A percentile compares a stretch with the other conserved stretches of the same genome.
phyloP scores from a whole-genome alignment of 2,329 filamentous ascomycete species.

The Aureobasidium sp. region DNA sequence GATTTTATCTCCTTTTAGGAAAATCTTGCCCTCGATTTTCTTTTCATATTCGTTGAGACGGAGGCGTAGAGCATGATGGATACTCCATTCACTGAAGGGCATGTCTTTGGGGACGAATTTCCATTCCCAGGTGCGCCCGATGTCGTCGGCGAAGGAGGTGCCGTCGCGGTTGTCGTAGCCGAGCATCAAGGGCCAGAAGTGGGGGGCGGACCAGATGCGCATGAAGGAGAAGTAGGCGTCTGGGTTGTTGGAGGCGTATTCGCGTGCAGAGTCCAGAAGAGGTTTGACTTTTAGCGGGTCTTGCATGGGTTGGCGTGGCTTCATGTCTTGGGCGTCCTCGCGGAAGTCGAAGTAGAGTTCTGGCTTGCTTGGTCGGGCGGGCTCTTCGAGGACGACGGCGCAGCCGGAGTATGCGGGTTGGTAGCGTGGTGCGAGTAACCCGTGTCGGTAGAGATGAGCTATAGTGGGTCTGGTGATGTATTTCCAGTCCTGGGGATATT shows the following conservation, averaged over 20 bases:
- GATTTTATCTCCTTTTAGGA: slow-evolving; percentile 35
- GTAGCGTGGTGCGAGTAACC: slow-evolving; percentile 31
- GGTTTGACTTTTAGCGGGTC: slow-evolving; percentile 26
- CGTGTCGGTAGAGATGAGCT: slow-evolving; percentile 37
- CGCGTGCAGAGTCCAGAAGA: slow-evolving; percentile 26
- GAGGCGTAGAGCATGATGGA: slow-evolving; percentile 31
- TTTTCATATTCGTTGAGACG: slow-evolving; percentile 24
- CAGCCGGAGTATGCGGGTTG: slow-evolving; percentile 25
- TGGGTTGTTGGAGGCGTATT: slow-evolving; percentile 20
- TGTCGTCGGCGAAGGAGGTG: slow-evolving; percentile 34
- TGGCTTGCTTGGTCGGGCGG: slow-evolving; percentile 21
- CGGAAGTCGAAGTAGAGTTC: slow-evolving; percentile 40
- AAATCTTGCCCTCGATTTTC: slow-evolving; percentile 30
- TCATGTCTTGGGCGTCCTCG: slow-evolving; percentile 16
- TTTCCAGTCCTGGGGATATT: slow-evolving; percentile 16
- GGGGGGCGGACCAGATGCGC: slow-evolving; percentile 38
- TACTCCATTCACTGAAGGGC: slow-evolving; percentile 34
- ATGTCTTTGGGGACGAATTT: slow-evolving; percentile 42
- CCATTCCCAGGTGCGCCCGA: slow-evolving; percentile 38
- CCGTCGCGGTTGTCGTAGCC: slow-evolving; percentile 27
- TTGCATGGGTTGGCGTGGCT: slow-evolving; percentile 21
- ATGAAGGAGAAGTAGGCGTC: slow-evolving; percentile 35
- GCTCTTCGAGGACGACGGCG: slow-evolving; percentile 31
- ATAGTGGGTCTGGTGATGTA: slow-evolving; percentile 32
- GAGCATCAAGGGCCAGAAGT: slow-evolving; percentile 43